These are phyloP conservation scores for Alloteropsis angusta DNA, from an alignment of 202 grass and related monocot species.

Conservation along the genomic window DNA sequence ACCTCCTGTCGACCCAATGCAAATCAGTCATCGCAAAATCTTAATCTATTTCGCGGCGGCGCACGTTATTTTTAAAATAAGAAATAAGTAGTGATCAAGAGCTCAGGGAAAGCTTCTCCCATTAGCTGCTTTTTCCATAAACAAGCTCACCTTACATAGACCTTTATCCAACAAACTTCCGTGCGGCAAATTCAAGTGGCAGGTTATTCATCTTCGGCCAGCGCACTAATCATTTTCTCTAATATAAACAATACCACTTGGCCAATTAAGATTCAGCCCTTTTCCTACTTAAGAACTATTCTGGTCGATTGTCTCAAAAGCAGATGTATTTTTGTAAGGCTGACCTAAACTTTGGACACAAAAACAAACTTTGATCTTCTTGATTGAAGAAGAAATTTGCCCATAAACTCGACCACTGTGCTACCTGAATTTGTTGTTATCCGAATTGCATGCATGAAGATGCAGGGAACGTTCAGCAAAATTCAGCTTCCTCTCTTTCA, in stretches of 20 bases:
- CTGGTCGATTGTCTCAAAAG: slow-evolving; percentile 9
- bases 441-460: slow-evolving; percentile 19
- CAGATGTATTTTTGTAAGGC: neutral
- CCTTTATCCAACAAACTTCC: slow-evolving; percentile 26
- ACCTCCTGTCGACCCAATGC: neutral
- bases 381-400: no score
- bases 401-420: neutral
- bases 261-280: slow-evolving; percentile 14
- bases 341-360: neutral
- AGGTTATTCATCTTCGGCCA: slow-evolving; percentile 16
- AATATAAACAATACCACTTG: neutral
- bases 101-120: slow-evolving; percentile 32
- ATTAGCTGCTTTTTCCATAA: slow-evolving; percentile 2
- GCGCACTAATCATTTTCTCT: slow-evolving; percentile 26
- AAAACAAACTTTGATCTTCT: neutral
- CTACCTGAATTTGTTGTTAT: slow-evolving; percentile 14
- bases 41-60: neutral
- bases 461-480: slow-evolving; percentile 35
- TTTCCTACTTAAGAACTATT: neutral
- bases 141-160: neutral
- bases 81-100: neutral
- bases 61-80: neutral
- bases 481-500: slow-evolving; percentile 13
- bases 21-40: neutral
- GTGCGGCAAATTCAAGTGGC: slow-evolving; percentile 12